Base-by-base conservation (phyloP, 768 basidiomycete species). In the Tulasnella sp. region DNA sequence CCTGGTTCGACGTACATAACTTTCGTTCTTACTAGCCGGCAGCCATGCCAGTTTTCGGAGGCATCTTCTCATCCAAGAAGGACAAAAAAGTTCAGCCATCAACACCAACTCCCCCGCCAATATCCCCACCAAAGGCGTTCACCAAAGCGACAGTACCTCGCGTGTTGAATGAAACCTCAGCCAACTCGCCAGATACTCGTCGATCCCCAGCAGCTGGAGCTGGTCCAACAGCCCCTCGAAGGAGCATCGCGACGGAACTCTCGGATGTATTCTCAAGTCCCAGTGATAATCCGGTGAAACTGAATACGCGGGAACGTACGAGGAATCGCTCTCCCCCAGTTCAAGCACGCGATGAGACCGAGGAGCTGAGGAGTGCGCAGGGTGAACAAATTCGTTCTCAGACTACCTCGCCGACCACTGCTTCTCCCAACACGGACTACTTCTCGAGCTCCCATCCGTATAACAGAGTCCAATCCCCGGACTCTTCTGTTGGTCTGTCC, bases 21-120 rank as follows among this genome's bases (percentile, higher is more conserved):
- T 38, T 38, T 38, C 34, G 34, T 38, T 38, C 34, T 38, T 15
- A 5, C 7, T 38, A 7, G 34, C 7, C 51, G 22, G 12, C 50
- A n/a, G 4, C n/a, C 21, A 56, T 56, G 54, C 41, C 44, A 3
- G 54, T 56, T n/a, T 56, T 56, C 42, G 54, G 54, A 24, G 54
- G 54, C n/a, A 22, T 56, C 54, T 56, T 56, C 54, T 43, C 42
- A 1, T 27, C 34, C 34, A 38, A 43, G 22, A 56, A 56, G 44
- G 54, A 56, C 54, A 56, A 56, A 31, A 56, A 56, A 45, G 21
- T 42, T n/a, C 27, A 15, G 7, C 42, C 41, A 21, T 21, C 34
- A 38, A 25, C 34, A 25, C 44, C 54, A 46, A 21, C 49, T 22
- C 8, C 24, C 19, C 45, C n/a, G 7, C 10, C 34, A 15, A 41